Evolutionary conservation across 1,284 basidiomycete genomes (phyloP), one percentile per base, ranked within the genome.

Genomic region (Papiliotrema fonsecae): DNA sequence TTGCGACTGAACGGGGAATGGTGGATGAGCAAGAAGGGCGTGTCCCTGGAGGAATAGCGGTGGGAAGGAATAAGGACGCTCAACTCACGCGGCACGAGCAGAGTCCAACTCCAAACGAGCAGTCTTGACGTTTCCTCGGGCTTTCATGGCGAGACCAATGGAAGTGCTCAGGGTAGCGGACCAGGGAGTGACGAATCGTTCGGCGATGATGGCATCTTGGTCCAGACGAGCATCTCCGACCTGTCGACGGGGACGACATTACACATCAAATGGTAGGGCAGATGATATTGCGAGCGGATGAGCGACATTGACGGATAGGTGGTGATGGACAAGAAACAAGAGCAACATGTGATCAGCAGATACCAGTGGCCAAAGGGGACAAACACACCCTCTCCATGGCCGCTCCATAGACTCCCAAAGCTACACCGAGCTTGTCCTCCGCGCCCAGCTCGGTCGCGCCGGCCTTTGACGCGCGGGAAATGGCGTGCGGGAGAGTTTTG

Each of bases 401-500:
- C 30, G 78, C 78, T 0, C 87, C 86, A 69, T 96, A 97, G 44
- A 83, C 74, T 42, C 79, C 81, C 31, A 98, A 79, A 0, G 87
- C 87, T 62, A 82, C 82, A 30, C 83, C 86, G 26, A 94, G 80
- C 55, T 83, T 80, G 61, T 87, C 83, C 9, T 82, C 79, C 13
- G 72, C 73, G 19, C 79, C 79, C 24, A 73, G 57, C 46, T 81
- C 77, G 22, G 88, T 76, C 5, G 87, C 84, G 1, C 87, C 87
- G 4, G 77, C 72, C 45, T 84, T 81, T 1, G 92, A 83, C 0
- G 91, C 86, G 41, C 94, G 85, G 22, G 83, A 81, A 47, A 97
- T 80, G 0, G 96, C 94, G 69, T 97, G 94, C 2, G 92, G 87
- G 41, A 98, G 85, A 2, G 94, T 98, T 82, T 97, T 97, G 77